Percentiles rank a stretch among this genome's conserved stretches.
phyloP scores from a whole-genome alignment of 1,284 basidiomycete species.

The Neolentinus lepideus region DNA sequence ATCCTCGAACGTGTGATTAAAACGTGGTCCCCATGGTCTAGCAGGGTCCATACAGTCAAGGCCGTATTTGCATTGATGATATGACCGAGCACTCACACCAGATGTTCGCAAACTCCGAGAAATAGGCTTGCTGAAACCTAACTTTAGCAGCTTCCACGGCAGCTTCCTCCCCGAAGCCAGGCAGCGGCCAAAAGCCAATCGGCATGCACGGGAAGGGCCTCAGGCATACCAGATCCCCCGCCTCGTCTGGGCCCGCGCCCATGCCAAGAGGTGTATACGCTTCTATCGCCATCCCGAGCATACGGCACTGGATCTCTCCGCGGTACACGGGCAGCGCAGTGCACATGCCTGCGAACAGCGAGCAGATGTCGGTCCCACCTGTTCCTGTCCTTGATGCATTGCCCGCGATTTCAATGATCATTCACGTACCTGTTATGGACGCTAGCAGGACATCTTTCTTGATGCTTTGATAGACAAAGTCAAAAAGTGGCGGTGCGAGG shows the following conservation, averaged over 20 bases:
- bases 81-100: conserved; percentile 58
- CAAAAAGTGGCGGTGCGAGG: conserved; percentile 67
- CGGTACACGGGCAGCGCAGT: conserved; percentile 74
- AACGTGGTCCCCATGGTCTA: conserved; percentile 76
- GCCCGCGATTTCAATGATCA: background rate
- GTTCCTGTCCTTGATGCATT: conserved; percentile 1
- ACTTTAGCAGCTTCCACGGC: conserved; percentile 51
- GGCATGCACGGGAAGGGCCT: conserved; percentile 84
- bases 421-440: conserved; percentile 65
- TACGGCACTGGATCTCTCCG: conserved; percentile 81
- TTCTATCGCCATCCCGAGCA: conserved; percentile 76
- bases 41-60: conserved; percentile 4
- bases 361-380: conserved; percentile 86
- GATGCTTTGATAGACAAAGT: conserved; percentile 73
- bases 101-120: conserved; percentile 58
- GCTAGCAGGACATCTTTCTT: conserved; percentile 63
- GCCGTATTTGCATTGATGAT: conserved; percentile 3
- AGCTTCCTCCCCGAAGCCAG: conserved; percentile 53
- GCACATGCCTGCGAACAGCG: conserved; percentile 81
- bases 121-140: conserved; percentile 74
- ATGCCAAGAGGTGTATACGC: conserved; percentile 43
- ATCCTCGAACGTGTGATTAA: conserved; percentile 55
- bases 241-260: conserved; percentile 35
- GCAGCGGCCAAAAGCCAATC: conserved; percentile 77
- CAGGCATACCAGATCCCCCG: conserved; percentile 69